Conservation (phyloP, 805 yeast genomes). For the Candida bentonensis region DNA sequence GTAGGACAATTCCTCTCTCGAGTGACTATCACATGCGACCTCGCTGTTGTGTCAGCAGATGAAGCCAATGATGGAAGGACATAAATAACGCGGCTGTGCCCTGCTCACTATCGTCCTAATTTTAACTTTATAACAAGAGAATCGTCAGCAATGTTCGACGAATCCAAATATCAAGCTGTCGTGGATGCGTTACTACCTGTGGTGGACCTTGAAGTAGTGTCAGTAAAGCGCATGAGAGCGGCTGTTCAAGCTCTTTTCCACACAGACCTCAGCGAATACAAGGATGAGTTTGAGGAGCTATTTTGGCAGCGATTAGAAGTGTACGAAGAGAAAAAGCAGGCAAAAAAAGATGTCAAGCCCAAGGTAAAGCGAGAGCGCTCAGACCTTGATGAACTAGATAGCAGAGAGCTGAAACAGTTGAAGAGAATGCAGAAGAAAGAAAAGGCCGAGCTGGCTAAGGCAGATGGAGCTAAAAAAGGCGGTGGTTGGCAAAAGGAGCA, state of each 20-base stretch:
- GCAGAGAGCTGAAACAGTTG: not conserved
- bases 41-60: too few species aligned
- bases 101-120: too few species aligned
- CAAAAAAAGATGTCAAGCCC: constrained; percentile 1
- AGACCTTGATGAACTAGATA: constrained; percentile 10
- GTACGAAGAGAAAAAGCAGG: constrained; percentile 13
- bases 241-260: constrained; percentile 61
- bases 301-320: constrained; percentile 40
- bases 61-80: too few species aligned
- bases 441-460: constrained; percentile 11
- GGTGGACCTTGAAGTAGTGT: constrained; percentile 44
- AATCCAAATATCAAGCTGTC: not conserved
- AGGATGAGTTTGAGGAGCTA: constrained; percentile 40
- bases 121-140: too few species aligned
- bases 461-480: constrained; percentile 16
- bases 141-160: too few species aligned
- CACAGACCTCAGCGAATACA: constrained; percentile 34
- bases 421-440: constrained; percentile 3
- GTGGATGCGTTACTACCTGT: not conserved
- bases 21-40: too few species aligned
- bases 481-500: constrained; percentile 26
- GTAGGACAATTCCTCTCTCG: too few species aligned
- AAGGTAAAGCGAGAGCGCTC: not conserved
- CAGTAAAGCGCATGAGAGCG: constrained; percentile 55
- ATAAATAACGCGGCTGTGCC: too few species aligned